These are phyloP conservation scores for Leptographium wingfieldii DNA, from an alignment of 2,329 filamentous ascomycete species.

Conservation along the genomic window DNA sequence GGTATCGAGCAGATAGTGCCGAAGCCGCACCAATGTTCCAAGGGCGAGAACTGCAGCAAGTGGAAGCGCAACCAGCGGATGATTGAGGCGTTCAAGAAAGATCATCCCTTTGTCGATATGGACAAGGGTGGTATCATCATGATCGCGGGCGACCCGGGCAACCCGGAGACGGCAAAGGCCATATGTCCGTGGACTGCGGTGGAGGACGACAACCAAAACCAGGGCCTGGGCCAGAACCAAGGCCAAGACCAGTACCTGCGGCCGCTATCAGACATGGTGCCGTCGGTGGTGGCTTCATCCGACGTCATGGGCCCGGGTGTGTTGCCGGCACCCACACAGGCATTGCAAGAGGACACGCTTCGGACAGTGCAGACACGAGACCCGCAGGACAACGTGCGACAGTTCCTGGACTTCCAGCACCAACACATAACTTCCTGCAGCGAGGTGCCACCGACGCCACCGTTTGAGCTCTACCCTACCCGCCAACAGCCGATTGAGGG, in stretches of 20 bases:
- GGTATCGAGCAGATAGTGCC: conserved; percentile 83
- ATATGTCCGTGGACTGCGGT: conserved; percentile 27
- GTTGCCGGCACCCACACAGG: conserved; percentile 41
- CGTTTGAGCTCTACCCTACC: conserved; percentile 49
- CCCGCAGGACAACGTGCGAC: conserved; percentile 83
- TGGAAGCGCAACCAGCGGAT: conserved; percentile 70
- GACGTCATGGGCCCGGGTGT: conserved; percentile 67
- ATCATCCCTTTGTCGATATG: conserved; percentile 55
- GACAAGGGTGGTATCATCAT: conserved; percentile 56
- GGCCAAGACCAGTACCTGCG: conserved; percentile 38
- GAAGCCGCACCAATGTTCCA: conserved; percentile 71
- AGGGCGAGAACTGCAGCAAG: conserved; percentile 75
- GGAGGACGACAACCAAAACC: background rate
- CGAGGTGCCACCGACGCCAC: conserved; percentile 56
- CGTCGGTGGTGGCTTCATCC: conserved; percentile 81
- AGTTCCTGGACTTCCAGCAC: conserved; percentile 81
- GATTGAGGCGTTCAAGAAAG: conserved; percentile 60
- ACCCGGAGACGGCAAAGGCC: conserved; percentile 51
- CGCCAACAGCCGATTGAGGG: conserved; percentile 34
- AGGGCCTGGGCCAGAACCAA: background rate
- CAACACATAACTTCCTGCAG: conserved; percentile 27
- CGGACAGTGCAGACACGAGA: conserved; percentile 59
- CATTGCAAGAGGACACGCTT: conserved; percentile 62
- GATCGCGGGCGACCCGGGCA: conserved; percentile 67
- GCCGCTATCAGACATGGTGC: conserved; percentile 61